phyloP scores from a whole-genome alignment of 129 eudicot species.

The Saussurea involucrata region DNA sequence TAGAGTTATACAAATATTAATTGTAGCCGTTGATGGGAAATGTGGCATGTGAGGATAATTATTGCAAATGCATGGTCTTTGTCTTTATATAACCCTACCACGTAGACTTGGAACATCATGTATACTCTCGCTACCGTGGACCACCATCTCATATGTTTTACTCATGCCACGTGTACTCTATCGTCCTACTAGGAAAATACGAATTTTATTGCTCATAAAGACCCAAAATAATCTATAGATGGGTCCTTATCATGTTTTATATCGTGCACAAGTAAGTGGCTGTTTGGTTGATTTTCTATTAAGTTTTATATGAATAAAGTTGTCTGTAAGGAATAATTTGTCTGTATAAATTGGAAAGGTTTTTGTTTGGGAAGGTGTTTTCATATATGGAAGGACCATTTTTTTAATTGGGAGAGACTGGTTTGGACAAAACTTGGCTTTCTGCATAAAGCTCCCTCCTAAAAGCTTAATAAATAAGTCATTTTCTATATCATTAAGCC shows the following conservation, averaged over 20 bases:
- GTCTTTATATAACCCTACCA: slow-evolving; percentile 32
- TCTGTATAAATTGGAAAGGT: no score
- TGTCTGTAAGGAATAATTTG: no score
- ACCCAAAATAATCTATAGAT: background rate
- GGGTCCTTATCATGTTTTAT: background rate
- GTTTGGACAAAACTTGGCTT: no score
- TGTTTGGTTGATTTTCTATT: no score
- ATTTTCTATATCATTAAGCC: no score
- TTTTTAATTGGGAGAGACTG: no score
- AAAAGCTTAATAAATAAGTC: no score
- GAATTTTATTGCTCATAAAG: background rate
- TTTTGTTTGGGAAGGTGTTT: no score
- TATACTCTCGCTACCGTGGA: slow-evolving; percentile 25
- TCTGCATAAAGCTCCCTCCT: no score
- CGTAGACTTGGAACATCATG: slow-evolving; percentile 17
- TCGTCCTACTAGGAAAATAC: background rate
- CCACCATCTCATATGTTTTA: slow-evolving; percentile 22
- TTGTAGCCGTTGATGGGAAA: slow-evolving; percentile 20
- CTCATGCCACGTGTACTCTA: slow-evolving; percentile 5
- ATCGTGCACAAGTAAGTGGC: background rate
- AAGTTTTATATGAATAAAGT: no score
- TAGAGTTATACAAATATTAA: no score
- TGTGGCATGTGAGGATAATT: slow-evolving; percentile 32
- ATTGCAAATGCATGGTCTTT: slow-evolving; percentile 27
- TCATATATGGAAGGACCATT: no score